A percentile compares a stretch with the other conserved stretches of the same genome.
These are phyloP conservation scores for Magnolia kwangsiensis DNA, from an alignment of 164 flowering plant species.

Conservation along the genomic window DNA sequence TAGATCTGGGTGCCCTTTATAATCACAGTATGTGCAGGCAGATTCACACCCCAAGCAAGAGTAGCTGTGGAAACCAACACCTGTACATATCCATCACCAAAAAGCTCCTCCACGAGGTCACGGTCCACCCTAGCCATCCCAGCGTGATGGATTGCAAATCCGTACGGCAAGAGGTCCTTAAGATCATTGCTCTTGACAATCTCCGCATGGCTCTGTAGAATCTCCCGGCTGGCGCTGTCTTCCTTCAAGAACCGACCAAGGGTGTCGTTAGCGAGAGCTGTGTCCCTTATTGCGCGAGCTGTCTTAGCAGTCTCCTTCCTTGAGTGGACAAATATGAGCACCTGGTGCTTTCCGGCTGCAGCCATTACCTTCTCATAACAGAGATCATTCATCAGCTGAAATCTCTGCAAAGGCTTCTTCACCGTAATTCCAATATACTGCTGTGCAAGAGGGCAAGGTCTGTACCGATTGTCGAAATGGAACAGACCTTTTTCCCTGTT, in stretches of 20 bases:
- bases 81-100: slow-evolving; percentile 77
- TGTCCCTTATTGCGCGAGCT: slow-evolving; percentile 85
- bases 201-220: slow-evolving; percentile 74
- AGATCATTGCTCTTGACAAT: slow-evolving; percentile 84
- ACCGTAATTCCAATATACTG: slow-evolving; percentile 91
- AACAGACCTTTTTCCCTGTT: slow-evolving; percentile 67
- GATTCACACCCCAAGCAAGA: slow-evolving; percentile 97
- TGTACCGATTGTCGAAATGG: slow-evolving; percentile 86
- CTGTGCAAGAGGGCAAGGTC: slow-evolving; percentile 95
- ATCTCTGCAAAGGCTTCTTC: slow-evolving; percentile 94
- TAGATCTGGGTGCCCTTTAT: slow-evolving; percentile 97
- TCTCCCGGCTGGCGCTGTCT: slow-evolving; percentile 86
- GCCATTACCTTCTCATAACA: slow-evolving; percentile 92
- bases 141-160: slow-evolving; percentile 97
- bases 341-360: slow-evolving; percentile 90
- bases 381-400: slow-evolving; percentile 93
- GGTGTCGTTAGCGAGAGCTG: slow-evolving; percentile 87
- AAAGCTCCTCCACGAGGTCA: slow-evolving; percentile 80
- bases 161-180: slow-evolving; percentile 87
- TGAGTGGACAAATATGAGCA: slow-evolving; percentile 92
- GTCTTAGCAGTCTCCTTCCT: slow-evolving; percentile 99
- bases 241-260: slow-evolving; percentile 79
- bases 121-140: slow-evolving; percentile 88
- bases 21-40: slow-evolving; percentile 95
- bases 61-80: slow-evolving; percentile 97